Percentiles rank a stretch among this genome's conserved stretches.
phyloP scores from a whole-genome alignment of 202 grass and related monocot species.

The Panicum hallii region DNA sequence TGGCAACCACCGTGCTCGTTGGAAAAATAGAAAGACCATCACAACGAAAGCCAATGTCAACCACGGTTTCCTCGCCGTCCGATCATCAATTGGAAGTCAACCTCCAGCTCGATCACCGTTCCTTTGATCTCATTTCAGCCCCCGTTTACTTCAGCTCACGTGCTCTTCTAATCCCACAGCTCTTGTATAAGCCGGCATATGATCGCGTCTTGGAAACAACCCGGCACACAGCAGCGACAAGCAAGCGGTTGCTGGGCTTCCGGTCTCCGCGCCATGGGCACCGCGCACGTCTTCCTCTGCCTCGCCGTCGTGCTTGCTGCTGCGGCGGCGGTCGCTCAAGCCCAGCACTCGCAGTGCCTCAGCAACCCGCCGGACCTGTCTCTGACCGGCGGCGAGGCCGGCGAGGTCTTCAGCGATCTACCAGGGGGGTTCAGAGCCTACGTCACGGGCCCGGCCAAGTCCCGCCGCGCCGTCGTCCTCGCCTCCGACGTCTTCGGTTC shows the following conservation, averaged over 20 bases:
- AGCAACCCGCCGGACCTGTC: conserved; percentile 34
- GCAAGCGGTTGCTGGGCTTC: neutral
- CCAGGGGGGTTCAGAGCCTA: neutral
- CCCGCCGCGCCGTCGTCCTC: neutral
- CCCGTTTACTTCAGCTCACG: neutral
- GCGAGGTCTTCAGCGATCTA: conserved; percentile 25
- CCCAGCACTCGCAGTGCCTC: conserved; percentile 38
- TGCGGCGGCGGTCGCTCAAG: neutral
- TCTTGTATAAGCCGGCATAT: neutral
- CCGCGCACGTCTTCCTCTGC: neutral
- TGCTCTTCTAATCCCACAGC: neutral
- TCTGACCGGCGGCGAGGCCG: neutral
- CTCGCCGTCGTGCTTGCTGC: conserved; percentile 8
- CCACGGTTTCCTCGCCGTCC: no score
- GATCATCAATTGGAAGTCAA: no score
- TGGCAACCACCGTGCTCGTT: no score
- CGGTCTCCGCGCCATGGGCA: neutral
- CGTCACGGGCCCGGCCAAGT: neutral
- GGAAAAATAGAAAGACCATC: no score
- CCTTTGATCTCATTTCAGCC: neutral
- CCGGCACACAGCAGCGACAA: neutral
- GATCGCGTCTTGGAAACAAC: neutral
- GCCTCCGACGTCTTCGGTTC: neutral
- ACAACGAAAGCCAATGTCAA: no score
- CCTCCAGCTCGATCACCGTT: no score